These are phyloP conservation scores for Melastoma candidum DNA, from an alignment of 441 rosid genomes.

Conservation along the genomic window DNA sequence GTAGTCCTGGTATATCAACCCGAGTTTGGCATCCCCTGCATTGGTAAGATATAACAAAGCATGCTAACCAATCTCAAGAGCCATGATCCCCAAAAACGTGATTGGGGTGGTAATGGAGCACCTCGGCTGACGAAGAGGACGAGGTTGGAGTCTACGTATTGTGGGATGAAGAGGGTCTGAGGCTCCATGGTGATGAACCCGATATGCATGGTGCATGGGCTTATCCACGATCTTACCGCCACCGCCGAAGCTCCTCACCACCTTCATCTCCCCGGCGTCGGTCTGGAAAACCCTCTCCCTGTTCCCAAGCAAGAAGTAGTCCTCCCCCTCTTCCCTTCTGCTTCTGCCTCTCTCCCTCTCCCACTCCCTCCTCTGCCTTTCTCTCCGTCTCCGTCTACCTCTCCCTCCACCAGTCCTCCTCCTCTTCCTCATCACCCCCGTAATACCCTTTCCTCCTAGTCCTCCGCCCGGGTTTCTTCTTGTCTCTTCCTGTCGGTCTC, in stretches of 20 bases:
- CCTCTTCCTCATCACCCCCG: no score
- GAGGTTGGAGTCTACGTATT: conserved; percentile 63
- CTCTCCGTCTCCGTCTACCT: conserved; percentile 8
- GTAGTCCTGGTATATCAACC: conserved; percentile 42
- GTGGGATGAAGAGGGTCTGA: conserved; percentile 59
- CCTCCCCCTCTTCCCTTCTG: conserved; percentile 9
- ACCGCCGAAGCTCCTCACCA: conserved; percentile 31
- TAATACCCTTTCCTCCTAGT: no score
- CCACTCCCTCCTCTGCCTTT: conserved; percentile 6
- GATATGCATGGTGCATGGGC: conserved; percentile 37
- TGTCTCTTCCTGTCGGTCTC: no score
- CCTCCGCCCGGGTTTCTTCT: no score
- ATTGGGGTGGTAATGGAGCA: conserved; percentile 8
- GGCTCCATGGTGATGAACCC: conserved; percentile 91
- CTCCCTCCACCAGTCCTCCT: conserved; percentile 2
- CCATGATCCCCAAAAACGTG: not conserved
- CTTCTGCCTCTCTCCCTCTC: not conserved
- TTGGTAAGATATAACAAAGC: no score
- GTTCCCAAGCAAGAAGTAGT: conserved; percentile 43
- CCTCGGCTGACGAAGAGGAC: conserved; percentile 63
- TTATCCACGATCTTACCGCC: conserved; percentile 31
- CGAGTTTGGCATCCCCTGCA: conserved; percentile 82
- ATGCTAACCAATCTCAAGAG: not conserved
- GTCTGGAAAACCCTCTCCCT: conserved; percentile 49
- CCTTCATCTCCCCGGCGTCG: conserved; percentile 70